Evolutionary conservation across 305 asterid genomes (phyloP), one percentile per base, ranked within the genome.

Genomic region (Solanum hybrid): DNA sequence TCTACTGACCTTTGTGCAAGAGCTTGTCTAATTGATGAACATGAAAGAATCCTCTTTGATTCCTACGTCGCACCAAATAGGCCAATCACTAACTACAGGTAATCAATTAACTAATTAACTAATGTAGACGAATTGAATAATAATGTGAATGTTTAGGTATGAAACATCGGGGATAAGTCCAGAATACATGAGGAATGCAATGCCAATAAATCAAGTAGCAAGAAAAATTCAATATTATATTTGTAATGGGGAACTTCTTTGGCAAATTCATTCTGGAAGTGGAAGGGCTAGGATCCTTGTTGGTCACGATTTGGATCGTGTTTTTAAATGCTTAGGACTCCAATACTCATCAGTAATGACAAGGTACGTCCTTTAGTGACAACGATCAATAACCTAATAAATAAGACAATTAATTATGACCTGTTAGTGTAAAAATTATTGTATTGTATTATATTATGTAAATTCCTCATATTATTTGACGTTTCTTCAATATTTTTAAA

Each of bases 151-250:
- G 89, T 91, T 87, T 91, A 96, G 98, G 98, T 96, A 94, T 87
- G 98, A 97, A 87, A 95, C 95, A 87, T 95, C 99, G 0, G 99
- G 99, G 1, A 93, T 96, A 89, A 86, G 98, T n/a, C 95, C 97
- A 33, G 98, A 95, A 90, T 88, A 80, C 87, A 74, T 97, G 90
- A 93, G 96, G 92, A 98, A 94, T 73, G 99, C 98, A 71, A 91
- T 92, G 94, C 96, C 98, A 34, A 76, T 94, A 26, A 95, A 91
- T 89, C 97, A 96, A 91, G 97, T 95, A 34, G 93, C 92, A 90
- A 91, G 95, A 80, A 96, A 95, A 93, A 96, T 96, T 92, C 98
- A 95, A 92, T 98, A 97, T 86, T 97, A 91, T 89, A 91, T 97
- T 67, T 95, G 99, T 95, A 96, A 97, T 57, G 99, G 99, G 22